Percentiles rank a stretch among this genome's conserved stretches.
These are phyloP conservation scores for Penicillium sp. DNA, from an alignment of 2,329 filamentous ascomycete species.

Conservation along the genomic window DNA sequence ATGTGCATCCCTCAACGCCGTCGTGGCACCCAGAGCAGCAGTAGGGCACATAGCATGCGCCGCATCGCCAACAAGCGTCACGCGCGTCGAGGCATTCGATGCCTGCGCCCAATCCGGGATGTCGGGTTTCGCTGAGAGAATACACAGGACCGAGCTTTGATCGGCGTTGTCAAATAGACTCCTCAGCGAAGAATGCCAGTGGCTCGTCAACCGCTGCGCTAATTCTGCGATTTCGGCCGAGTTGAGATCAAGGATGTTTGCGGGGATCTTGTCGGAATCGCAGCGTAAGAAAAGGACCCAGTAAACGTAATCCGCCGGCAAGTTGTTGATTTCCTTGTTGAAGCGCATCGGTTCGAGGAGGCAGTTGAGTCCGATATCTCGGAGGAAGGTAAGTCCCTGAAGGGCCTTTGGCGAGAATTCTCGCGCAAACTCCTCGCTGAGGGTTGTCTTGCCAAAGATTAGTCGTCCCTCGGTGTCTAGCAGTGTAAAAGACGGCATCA, in stretches of 20 bases:
- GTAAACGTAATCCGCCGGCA: not conserved
- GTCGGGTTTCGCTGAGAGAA: not conserved
- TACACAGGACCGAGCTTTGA: not conserved
- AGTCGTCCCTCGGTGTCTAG: not conserved
- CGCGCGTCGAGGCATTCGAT: not conserved
- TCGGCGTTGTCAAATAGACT: not conserved
- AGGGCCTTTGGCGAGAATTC: not conserved
- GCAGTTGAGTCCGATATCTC: not conserved
- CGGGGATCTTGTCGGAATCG: not conserved
- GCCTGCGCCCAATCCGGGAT: not conserved
- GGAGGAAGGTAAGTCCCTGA: not conserved
- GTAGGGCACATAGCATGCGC: constrained; percentile 63
- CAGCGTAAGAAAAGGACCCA: not conserved
- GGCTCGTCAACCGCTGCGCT: not conserved
- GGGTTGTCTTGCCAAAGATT: not conserved
- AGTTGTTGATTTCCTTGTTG: not conserved
- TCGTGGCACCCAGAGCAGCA: constrained; percentile 57
- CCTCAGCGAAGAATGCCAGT: not conserved
- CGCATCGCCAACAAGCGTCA: constrained; percentile 60
- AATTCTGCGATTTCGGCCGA: not conserved
- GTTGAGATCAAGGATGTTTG: not conserved
- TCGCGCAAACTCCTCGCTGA: not conserved
- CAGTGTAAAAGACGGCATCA: not conserved
- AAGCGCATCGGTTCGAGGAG: constrained; percentile 1
- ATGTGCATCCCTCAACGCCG: constrained; percentile 60